Percentiles rank a stretch among this genome's conserved stretches.
These are phyloP conservation scores for Filobasidium uniguttulatum DNA, from an alignment of 1,284 basidiomycete species.

Conservation along the genomic window DNA sequence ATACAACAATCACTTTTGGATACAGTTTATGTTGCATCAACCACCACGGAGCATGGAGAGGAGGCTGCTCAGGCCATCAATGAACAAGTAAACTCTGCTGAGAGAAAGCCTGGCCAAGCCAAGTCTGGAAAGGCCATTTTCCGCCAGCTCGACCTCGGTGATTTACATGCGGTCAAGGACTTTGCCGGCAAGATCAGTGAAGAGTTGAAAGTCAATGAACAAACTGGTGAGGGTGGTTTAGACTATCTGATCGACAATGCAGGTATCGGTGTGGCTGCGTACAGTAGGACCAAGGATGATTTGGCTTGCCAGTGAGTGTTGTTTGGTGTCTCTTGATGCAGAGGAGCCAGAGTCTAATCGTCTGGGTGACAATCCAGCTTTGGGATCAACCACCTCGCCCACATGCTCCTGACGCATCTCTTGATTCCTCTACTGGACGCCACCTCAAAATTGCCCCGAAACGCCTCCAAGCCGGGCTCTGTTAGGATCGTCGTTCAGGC, in stretches of 20 bases:
- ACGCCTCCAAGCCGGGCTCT: conserved; percentile 14
- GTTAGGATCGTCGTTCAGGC: conserved; percentile 24
- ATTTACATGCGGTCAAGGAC: conserved; percentile 39
- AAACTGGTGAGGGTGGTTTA: conserved; percentile 7
- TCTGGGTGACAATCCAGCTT: conserved; percentile 16
- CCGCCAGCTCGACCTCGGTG: conserved; percentile 25
- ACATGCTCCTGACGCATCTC: conserved; percentile 24
- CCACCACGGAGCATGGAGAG: conserved; percentile 24
- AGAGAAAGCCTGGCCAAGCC: conserved; percentile 19
- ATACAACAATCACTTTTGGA: no score
- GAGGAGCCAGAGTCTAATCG: no score
- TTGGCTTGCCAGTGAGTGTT: conserved; percentile 23
- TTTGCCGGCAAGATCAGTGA: conserved; percentile 50
- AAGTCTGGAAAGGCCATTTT: conserved; percentile 20
- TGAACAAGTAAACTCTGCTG: conserved; percentile 1
- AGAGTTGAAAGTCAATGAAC: conserved; percentile 42
- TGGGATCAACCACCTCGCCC: conserved; percentile 27
- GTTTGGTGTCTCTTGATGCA: no score
- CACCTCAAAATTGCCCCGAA: conserved; percentile 17
- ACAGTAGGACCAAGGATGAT: conserved; percentile 24
- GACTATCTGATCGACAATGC: conserved; percentile 23
- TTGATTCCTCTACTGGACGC: conserved; percentile 25
- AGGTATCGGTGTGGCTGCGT: conserved; percentile 30
- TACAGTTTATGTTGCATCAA: conserved; percentile 25
- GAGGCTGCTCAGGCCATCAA: conserved; percentile 12